Conservation (phyloP, 176 grass and related monocot species). For the Triticum turgidum region DNA sequence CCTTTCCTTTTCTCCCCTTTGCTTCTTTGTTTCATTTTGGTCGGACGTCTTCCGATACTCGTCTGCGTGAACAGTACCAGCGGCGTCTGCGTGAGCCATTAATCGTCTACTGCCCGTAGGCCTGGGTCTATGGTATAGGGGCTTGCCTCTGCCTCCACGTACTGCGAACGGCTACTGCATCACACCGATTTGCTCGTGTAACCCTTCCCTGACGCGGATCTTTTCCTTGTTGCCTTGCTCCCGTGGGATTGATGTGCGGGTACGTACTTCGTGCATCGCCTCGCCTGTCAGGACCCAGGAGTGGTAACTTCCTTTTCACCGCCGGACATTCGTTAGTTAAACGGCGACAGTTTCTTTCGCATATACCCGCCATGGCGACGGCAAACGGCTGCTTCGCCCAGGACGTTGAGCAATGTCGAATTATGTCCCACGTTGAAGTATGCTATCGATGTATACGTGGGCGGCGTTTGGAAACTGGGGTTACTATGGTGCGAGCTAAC, state of each 20-base stretch:
- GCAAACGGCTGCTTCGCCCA: too few relatives aligned
- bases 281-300: background rate
- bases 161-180: constrained; percentile 10
- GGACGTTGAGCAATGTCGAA: too few relatives aligned
- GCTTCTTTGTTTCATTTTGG: too few relatives aligned
- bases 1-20: too few relatives aligned
- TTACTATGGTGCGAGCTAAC: too few relatives aligned
- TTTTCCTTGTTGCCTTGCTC: constrained; percentile 23
- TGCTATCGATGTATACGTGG: too few relatives aligned
- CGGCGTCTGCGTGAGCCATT: background rate
- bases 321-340: background rate
- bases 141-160: background rate
- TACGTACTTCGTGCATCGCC: background rate
- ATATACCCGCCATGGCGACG: too few relatives aligned
- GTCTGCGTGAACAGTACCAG: too few relatives aligned
- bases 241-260: constrained; percentile 13
- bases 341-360: too few relatives aligned
- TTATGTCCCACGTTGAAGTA: too few relatives aligned
- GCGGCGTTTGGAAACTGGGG: too few relatives aligned
- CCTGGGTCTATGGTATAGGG: constrained; percentile 11
- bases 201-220: constrained; percentile 39
- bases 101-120: constrained; percentile 5
- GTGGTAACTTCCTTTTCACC: background rate
- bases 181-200: constrained; percentile 36
- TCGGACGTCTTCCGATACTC: too few relatives aligned